phyloP scores from a whole-genome alignment of 2,329 filamentous ascomycete genomes.

The Pseudocercospora eumusae region DNA sequence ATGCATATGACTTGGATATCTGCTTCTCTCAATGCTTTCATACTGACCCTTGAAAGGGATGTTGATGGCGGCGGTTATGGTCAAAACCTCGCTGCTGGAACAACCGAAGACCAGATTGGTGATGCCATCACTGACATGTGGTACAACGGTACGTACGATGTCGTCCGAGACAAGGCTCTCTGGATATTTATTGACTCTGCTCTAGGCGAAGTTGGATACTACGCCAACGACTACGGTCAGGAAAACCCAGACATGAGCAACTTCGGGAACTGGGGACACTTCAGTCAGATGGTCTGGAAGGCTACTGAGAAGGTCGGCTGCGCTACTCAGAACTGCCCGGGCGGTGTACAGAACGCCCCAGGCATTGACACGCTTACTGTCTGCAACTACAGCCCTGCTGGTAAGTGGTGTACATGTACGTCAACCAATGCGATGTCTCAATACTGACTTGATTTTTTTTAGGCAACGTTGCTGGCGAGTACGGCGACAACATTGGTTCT shows the following conservation, averaged over 20 bases:
- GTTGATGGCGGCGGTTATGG: constrained; percentile 69
- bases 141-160: constrained; percentile 75
- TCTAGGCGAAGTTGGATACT: constrained; percentile 62
- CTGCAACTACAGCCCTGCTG: constrained; percentile 78
- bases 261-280: constrained; percentile 70
- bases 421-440: too few relatives aligned
- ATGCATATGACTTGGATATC: constrained; percentile 44
- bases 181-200: background rate
- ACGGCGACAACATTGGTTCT: constrained; percentile 16
- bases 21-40: background rate
- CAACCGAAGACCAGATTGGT: constrained; percentile 57
- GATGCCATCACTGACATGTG: constrained; percentile 74
- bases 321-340: constrained; percentile 56
- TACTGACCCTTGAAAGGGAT: constrained; percentile 42
- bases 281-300: constrained; percentile 72
- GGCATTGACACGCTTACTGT: constrained; percentile 66
- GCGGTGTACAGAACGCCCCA: constrained; percentile 45
- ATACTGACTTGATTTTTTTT: background rate
- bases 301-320: constrained; percentile 63
- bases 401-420: too few relatives aligned
- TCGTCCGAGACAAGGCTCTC: too few relatives aligned
- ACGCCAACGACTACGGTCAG: constrained; percentile 39
- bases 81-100: constrained; percentile 83
- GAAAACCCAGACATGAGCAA: constrained; percentile 59
- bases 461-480: constrained; percentile 18